Conservation (phyloP, 306 rosid species). For the Delonix regia region DNA sequence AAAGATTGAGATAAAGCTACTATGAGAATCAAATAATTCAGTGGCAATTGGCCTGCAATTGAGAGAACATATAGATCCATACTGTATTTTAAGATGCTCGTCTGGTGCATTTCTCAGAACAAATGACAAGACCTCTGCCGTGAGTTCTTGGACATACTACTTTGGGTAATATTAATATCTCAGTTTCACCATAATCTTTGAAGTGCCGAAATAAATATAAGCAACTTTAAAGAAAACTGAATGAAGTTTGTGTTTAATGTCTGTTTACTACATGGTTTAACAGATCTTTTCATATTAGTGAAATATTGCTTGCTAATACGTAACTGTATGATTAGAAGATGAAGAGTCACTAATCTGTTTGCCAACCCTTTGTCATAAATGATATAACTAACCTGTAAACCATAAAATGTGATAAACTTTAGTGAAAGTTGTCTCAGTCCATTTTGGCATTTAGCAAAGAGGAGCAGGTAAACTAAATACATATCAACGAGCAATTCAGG, state of each 20-base stretch:
- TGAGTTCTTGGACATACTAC: slow-evolving; percentile 73
- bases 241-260: not conserved
- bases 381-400: not conserved
- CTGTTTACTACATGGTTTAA: not conserved
- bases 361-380: not conserved
- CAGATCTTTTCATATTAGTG: slow-evolving; percentile 2
- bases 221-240: slow-evolving; percentile 21
- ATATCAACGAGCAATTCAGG: slow-evolving; percentile 9
- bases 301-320: slow-evolving; percentile 15
- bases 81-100: slow-evolving; percentile 80
- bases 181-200: slow-evolving; percentile 68
- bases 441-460: slow-evolving; percentile 29
- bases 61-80: slow-evolving; percentile 11
- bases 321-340: slow-evolving; percentile 15
- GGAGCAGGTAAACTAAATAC: slow-evolving; percentile 11
- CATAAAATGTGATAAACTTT: slow-evolving; percentile 12
- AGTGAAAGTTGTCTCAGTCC: slow-evolving; percentile 16
- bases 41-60: not conserved
- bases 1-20: not conserved
- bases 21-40: slow-evolving; percentile 5
- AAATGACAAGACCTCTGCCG: slow-evolving; percentile 84
- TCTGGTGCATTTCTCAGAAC: slow-evolving; percentile 77
- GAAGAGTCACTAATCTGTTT: not conserved
- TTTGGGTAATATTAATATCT: slow-evolving; percentile 85
- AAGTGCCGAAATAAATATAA: slow-evolving; percentile 36